A percentile compares a stretch with the other conserved stretches of the same genome.
These are phyloP conservation scores for Diaporthe sp. DNA, from an alignment of 2,329 filamentous ascomycete species.

Conservation along the genomic window DNA sequence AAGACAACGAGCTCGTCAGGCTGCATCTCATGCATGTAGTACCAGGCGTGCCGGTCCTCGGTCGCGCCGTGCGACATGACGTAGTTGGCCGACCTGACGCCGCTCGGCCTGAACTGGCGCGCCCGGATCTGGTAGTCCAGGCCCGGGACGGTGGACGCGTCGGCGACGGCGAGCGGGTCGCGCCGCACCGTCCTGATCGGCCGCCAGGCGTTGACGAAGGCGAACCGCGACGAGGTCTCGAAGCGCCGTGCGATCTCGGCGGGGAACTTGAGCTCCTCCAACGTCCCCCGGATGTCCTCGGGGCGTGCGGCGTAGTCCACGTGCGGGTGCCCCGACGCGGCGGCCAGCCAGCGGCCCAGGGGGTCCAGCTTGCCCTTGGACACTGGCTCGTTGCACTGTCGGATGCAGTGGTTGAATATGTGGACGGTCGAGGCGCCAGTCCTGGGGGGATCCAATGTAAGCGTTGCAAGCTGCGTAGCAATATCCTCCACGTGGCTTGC, in stretches of 20 bases:
- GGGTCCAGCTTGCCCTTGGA: conserved; percentile 54
- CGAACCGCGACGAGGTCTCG: conserved; percentile 19
- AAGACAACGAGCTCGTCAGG: conserved; percentile 70
- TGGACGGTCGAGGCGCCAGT: conserved; percentile 34
- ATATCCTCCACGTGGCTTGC: neutral
- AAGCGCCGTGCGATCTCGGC: conserved; percentile 58
- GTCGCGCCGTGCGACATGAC: neutral
- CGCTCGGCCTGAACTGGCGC: conserved; percentile 51
- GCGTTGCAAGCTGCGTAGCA: neutral
- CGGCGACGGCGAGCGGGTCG: conserved; percentile 58
- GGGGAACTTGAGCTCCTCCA: conserved; percentile 54
- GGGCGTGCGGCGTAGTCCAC: conserved; percentile 68
- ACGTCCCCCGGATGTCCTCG: conserved; percentile 58
- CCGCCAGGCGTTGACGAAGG: conserved; percentile 57
- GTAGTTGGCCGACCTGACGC: conserved; percentile 38
- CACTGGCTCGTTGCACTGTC: conserved; percentile 17
- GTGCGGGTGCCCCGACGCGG: conserved; percentile 65
- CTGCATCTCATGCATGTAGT: conserved; percentile 64
- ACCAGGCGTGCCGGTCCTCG: conserved; percentile 55
- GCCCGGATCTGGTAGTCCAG: conserved; percentile 54
- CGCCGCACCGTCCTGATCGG: conserved; percentile 62
- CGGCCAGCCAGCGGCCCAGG: conserved; percentile 57
- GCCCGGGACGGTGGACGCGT: conserved; percentile 54
- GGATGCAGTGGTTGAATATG: conserved; percentile 36
- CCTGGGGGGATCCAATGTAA: neutral